Conservation (phyloP, 176 grass and related monocot species). For the Miscanthus lutarioriparius region DNA sequence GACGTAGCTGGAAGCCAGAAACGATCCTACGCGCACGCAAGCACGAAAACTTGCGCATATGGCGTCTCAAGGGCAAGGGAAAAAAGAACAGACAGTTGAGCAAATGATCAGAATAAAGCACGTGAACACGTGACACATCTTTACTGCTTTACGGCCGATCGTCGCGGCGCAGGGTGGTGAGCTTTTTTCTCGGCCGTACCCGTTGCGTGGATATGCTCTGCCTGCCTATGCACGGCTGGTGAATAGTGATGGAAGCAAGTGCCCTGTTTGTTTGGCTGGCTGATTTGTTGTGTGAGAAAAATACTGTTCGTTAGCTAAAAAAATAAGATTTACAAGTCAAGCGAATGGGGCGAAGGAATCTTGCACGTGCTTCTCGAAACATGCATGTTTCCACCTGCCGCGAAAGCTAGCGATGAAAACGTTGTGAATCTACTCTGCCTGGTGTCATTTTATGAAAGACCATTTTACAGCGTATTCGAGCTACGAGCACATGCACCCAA, state of each 20-base stretch:
- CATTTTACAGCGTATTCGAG: slow-evolving; percentile 22
- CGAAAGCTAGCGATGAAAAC: neutral
- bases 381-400: slow-evolving; percentile 13
- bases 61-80: neutral
- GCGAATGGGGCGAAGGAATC: too few species aligned
- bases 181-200: slow-evolving; percentile 1
- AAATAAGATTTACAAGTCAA: too few species aligned
- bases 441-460: slow-evolving; percentile 18
- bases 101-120: neutral
- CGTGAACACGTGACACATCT: neutral
- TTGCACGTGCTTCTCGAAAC: neutral
- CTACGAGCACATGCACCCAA: neutral
- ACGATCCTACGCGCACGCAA: neutral
- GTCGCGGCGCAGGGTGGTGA: neutral
- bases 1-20: neutral
- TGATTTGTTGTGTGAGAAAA: too few species aligned
- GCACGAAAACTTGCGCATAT: too few species aligned
- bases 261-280: too few species aligned
- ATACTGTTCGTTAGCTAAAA: too few species aligned
- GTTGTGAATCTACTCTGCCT: neutral
- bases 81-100: neutral
- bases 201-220: neutral
- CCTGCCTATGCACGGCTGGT: neutral
- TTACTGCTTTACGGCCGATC: slow-evolving; percentile 2
- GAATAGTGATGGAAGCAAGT: neutral